Evolutionary conservation across 805 yeast genomes (phyloP).

Genomic region (Zygosaccharomyces rouxii): DNA sequence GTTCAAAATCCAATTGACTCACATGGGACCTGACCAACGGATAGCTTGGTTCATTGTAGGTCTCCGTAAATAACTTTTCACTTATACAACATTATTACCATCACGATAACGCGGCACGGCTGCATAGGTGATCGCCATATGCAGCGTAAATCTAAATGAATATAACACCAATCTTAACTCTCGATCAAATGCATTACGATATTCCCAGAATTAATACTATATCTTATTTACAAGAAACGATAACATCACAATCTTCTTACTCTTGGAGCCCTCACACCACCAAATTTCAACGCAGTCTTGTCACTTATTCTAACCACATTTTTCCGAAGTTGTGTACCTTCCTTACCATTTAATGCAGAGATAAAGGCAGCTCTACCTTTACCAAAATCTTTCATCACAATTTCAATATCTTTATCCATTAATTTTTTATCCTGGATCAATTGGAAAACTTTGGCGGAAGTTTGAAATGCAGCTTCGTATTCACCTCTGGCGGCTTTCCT

Average conservation of each 20-base stretch:
- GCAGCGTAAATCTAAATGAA: not conserved
- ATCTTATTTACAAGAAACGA: conserved; percentile 4
- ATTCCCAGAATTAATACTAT: not conserved
- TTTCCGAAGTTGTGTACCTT: conserved; percentile 68
- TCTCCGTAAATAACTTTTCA: too few relatives aligned
- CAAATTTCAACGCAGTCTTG: conserved; percentile 77
- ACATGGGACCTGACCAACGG: too few relatives aligned
- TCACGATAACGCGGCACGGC: too few relatives aligned
- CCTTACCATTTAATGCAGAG: conserved; percentile 82
- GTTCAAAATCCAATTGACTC: too few relatives aligned
- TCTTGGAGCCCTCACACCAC: conserved; percentile 86
- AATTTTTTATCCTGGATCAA: conserved; percentile 59
- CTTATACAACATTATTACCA: too few relatives aligned
- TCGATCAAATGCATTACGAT: not conserved
- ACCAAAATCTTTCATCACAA: conserved; percentile 77
- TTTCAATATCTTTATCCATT: conserved; percentile 61
- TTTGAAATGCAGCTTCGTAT: conserved; percentile 89
- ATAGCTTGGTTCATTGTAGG: too few relatives aligned
- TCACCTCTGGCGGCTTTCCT: conserved; percentile 86
- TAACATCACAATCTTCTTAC: conserved; percentile 58
- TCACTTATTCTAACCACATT: conserved; percentile 70
- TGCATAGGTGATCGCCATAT: not conserved
- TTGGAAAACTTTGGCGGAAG: conserved; percentile 67
- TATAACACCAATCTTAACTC: too few relatives aligned
- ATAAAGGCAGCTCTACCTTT: conserved; percentile 85